A percentile compares a stretch with the other conserved stretches of the same genome.
These are phyloP conservation scores for Aquanectria penicillioides DNA, from an alignment of 2,329 filamentous ascomycete species.

Conservation along the genomic window DNA sequence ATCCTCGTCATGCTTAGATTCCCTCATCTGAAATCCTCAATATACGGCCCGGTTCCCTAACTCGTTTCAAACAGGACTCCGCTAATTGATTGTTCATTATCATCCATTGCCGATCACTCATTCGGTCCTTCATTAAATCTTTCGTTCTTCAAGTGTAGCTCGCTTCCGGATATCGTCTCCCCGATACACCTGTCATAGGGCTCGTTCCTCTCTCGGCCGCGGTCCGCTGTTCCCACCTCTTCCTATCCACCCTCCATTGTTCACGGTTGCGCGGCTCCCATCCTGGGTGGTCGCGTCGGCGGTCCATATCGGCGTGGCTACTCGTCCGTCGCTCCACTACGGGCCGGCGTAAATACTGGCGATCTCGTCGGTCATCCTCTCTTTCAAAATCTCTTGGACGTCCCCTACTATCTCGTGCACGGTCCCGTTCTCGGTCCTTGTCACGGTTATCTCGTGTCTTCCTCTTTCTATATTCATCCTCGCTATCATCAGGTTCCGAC, in stretches of 20 bases:
- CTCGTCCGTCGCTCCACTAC: slow-evolving; percentile 57
- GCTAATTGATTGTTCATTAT: background rate
- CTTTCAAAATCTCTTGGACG: slow-evolving; percentile 52
- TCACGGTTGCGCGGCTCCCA: slow-evolving; percentile 49
- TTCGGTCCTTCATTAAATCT: background rate
- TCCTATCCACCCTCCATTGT: slow-evolving; percentile 46
- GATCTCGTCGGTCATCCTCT: slow-evolving; percentile 49
- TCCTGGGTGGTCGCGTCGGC: slow-evolving; percentile 48
- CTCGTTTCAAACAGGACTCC: too few species aligned
- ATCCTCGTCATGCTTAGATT: too few species aligned
- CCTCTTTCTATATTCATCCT: slow-evolving; percentile 44
- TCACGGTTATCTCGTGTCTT: slow-evolving; percentile 41
- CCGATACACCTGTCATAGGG: slow-evolving; percentile 46
- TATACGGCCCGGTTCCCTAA: too few species aligned
- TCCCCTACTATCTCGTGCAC: slow-evolving; percentile 43
- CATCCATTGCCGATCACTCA: background rate
- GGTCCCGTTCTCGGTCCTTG: slow-evolving; percentile 43
- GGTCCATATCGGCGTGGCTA: slow-evolving; percentile 61
- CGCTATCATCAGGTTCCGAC: slow-evolving; percentile 47
- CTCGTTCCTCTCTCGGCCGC: slow-evolving; percentile 44
- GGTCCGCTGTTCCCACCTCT: slow-evolving; percentile 48
- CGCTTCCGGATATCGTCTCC: slow-evolving; percentile 52
- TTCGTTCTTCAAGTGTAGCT: slow-evolving; percentile 39
- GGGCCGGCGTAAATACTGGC: slow-evolving; percentile 50
- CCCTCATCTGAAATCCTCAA: too few species aligned